Evolutionary conservation across 345 rosid genomes (phyloP), one percentile per base, ranked within the genome.

Genomic region (Citropsis articulata): DNA sequence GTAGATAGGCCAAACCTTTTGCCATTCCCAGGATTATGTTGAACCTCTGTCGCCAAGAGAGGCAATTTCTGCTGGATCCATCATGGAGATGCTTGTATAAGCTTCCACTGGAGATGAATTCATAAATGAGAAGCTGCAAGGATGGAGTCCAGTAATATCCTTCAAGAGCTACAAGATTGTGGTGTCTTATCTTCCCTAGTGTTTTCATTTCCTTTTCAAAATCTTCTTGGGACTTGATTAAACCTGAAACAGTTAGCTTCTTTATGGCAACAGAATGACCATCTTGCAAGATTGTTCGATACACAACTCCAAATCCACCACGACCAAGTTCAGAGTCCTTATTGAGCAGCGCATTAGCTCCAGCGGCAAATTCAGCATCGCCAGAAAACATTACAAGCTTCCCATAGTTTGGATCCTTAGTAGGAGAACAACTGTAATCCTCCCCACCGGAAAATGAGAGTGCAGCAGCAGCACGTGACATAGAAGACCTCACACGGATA

Each of bases 311-410:
- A 38, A 97, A 97, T 33, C 98, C 99, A 7, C 99, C 99, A 33
- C 94, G 98, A 4, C 99, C 99, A n/a, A 97, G 83, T 81, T 93
- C 98, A 12, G 97, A 89, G 78, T 97, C 98, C 90, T 97, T 94
- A 86, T 90, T 94, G 50, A 96, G 98, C 86, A 96, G 81, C 1
- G 92, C 97, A 67, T 92, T 90, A 2, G 95, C 89, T 22, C 98
- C 98, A 5, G 89, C 85, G 56, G 85, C 90, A 78, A 94, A 92
- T 76, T 91, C 93, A 18, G 94, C 95, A 21, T 90, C 93, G 4
- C 94, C 97, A 12, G 98, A 90, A 82, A 97, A 97, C 98, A 97
- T 94, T 65, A 97, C 97, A 31, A 97, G 94, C 81, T 97, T 97
- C 75, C 98, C 98, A 74, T 91, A 94, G 78, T 90, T 91, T 61